These are phyloP conservation scores for Chaetomiaceae sp. DNA, from an alignment of 2,329 filamentous ascomycete genomes.

Conservation along the genomic window DNA sequence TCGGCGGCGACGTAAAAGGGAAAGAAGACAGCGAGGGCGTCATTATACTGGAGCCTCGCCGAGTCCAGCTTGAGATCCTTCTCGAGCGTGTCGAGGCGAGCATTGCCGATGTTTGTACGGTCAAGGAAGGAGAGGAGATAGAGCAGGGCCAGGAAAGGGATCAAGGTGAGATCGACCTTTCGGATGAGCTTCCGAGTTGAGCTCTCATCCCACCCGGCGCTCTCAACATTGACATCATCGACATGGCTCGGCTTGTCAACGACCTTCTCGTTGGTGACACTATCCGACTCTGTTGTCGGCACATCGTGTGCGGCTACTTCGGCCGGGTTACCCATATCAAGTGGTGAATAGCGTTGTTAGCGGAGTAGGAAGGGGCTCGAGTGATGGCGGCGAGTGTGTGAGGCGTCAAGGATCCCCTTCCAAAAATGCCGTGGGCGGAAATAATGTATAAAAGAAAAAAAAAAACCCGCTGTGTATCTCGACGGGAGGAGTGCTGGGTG, in stretches of 20 bases:
- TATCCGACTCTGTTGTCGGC: slow-evolving; percentile 25
- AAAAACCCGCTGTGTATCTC: no score
- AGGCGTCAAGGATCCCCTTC: no score
- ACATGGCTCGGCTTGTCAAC: slow-evolving; percentile 10
- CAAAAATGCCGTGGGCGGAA: no score
- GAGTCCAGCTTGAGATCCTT: slow-evolving; percentile 30
- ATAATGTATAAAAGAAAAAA: no score
- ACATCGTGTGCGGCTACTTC: slow-evolving; percentile 23
- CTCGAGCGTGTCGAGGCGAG: slow-evolving; percentile 36
- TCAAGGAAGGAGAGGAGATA: slow-evolving; percentile 50
- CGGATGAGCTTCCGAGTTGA: slow-evolving; percentile 43
- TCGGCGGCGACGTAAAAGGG: slow-evolving; percentile 45
- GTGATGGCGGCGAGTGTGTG: background rate
- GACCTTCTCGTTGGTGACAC: slow-evolving; percentile 26
- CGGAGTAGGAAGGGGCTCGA: background rate
- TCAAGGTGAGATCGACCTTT: slow-evolving; percentile 47
- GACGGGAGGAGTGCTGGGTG: no score
- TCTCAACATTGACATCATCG: slow-evolving; percentile 22
- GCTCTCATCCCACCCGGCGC: slow-evolving; percentile 31
- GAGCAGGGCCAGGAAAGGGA: slow-evolving; percentile 51
- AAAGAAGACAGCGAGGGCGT: slow-evolving; percentile 42
- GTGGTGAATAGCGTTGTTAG: background rate
- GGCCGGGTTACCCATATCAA: slow-evolving; percentile 21
- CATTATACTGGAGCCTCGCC: slow-evolving; percentile 29
- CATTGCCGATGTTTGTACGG: slow-evolving; percentile 47